Evolutionary conservation across 2,329 filamentous ascomycete genomes (phyloP), one percentile per base, ranked within the genome.

Genomic region (Blumeriella jaapii): DNA sequence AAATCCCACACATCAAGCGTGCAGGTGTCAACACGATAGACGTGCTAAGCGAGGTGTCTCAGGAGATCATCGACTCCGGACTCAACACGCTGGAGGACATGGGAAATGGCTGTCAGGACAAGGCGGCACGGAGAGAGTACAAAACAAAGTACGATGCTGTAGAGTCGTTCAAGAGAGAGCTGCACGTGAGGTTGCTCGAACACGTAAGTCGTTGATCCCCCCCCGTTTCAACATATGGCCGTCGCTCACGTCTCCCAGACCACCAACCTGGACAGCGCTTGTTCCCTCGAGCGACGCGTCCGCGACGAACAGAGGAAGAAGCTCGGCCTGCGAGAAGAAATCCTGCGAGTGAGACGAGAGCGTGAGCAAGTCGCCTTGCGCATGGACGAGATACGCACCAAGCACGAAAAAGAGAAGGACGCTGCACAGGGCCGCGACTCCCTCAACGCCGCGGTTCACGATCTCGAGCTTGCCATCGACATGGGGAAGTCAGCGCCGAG

Each of bases 21-120:
- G 65, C 60, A 14, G 70, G 71, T 29, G 73, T 78, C 45, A 80
- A 73, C 30, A 63, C 69, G 0, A 61, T 79, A 2, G 75, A 80
- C 45, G 74, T 79, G 1, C 60, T 80, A 23, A 62, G 67, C 5
- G 68, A 76, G 43, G 62, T 78, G 10, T 78, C 71, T 49, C 66
- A 74, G 20, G 74, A 79, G 48, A 63, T 77, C 19, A 60, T 77
- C 13, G 62, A 62, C n/a, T 57, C 61, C 2, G 67, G 61, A 10
- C 51, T 77, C 19, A 57, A 59, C 1, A 64, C 64, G 30, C 53
- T 75, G 2, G 58, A 65, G 27, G 61, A 67, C 19, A 57, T 61
- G 7, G 55, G 54, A 0, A 52, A 47, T 3, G 62, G 62, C 1
- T 62, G 64, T 5, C 56, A 61, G 15, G 63, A 68, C 17, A 47